Percentiles rank a stretch among this genome's conserved stretches.
phyloP scores from a whole-genome alignment of 2,329 filamentous ascomycete species.

The Xylaria digitata region DNA sequence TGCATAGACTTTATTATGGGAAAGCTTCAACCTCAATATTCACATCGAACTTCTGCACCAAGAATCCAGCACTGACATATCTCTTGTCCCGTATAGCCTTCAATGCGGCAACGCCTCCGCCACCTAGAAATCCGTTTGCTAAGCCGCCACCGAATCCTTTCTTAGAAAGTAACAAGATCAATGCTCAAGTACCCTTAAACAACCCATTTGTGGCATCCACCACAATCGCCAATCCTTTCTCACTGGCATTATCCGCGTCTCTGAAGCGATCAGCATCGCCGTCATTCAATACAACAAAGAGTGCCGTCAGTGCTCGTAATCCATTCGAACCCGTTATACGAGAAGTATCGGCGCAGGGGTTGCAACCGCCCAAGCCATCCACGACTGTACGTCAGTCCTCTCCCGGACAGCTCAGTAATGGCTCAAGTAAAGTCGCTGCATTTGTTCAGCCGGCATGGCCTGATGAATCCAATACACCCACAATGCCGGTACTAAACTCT shows the following conservation, averaged over 20 bases:
- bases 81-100: slow-evolving; percentile 45
- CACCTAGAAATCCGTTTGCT: slow-evolving; percentile 43
- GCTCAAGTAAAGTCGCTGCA: slow-evolving; percentile 37
- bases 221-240: slow-evolving; percentile 27
- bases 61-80: slow-evolving; percentile 36
- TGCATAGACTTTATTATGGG: neutral
- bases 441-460: slow-evolving; percentile 46
- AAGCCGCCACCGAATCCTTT: slow-evolving; percentile 42
- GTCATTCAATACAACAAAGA: slow-evolving; percentile 32
- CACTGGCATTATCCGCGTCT: slow-evolving; percentile 14
- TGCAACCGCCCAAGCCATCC: slow-evolving; percentile 21
- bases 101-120: slow-evolving; percentile 29
- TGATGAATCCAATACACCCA: slow-evolving; percentile 29
- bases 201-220: slow-evolving; percentile 31
- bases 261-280: slow-evolving; percentile 32
- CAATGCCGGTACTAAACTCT: neutral
- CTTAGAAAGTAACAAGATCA: slow-evolving; percentile 24
- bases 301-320: slow-evolving; percentile 21
- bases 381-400: slow-evolving; percentile 1
- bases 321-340: slow-evolving; percentile 33
- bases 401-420: neutral
- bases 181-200: slow-evolving; percentile 13
- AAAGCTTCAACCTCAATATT: neutral
- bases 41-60: slow-evolving; percentile 1
- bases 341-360: neutral